Conservation (phyloP, 2,329 filamentous ascomycete genomes). For the Colletotrichum agaves region DNA sequence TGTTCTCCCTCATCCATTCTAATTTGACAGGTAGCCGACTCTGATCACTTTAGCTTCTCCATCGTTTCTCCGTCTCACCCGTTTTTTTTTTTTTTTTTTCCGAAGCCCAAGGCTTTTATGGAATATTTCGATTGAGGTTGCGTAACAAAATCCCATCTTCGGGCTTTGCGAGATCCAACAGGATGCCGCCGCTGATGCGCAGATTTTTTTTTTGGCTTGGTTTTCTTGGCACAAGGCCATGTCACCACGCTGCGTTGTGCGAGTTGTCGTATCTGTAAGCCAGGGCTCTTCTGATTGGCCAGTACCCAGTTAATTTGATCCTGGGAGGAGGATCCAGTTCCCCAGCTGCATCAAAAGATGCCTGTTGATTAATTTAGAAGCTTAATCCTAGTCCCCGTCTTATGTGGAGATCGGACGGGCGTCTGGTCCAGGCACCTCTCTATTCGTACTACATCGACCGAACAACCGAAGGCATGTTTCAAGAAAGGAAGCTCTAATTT, state of each 20-base stretch:
- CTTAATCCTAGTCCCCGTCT: slow-evolving; percentile 9
- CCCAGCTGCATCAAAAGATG: slow-evolving; percentile 14
- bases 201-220: too few species aligned
- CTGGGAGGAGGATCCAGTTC: neutral
- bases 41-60: neutral
- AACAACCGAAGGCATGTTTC: neutral
- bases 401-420: neutral
- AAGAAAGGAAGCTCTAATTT: slow-evolving; percentile 12
- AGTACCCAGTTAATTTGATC: slow-evolving; percentile 2
- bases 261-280: neutral
- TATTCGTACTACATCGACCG: neutral
- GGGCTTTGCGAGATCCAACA: neutral
- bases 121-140: neutral
- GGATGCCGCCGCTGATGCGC: neutral
- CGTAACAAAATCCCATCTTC: neutral
- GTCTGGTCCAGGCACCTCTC: neutral
- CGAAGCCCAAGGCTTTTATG: neutral
- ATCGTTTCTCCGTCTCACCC: neutral
- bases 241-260: neutral
- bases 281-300: neutral
- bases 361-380: slow-evolving; percentile 29
- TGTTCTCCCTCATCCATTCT: neutral
- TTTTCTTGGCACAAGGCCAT: neutral
- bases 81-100: too few species aligned
- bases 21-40: too few species aligned